A percentile compares a stretch with the other conserved stretches of the same genome.
Evolutionary conservation across 2,329 filamentous ascomycete genomes (phyloP).

Genomic region (Hortaea sp.): DNA sequence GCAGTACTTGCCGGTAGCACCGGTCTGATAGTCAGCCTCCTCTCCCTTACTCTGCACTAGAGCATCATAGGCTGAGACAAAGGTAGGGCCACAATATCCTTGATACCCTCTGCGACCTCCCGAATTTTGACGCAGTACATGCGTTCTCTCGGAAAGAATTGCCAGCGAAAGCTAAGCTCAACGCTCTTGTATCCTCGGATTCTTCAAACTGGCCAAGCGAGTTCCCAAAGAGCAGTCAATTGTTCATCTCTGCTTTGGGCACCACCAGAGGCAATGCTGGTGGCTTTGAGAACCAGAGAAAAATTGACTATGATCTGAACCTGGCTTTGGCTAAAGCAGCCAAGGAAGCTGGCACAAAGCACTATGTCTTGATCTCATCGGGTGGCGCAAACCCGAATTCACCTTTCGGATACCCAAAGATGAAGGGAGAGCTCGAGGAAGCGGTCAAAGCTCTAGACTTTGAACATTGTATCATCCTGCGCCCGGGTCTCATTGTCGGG

Average conservation of each 20-base stretch:
- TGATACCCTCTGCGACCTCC: conserved; percentile 45
- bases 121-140: conserved; percentile 44
- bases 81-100: conserved; percentile 65
- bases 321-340: conserved; percentile 66
- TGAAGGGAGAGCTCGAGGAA: conserved; percentile 83
- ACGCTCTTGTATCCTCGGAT: conserved; percentile 57
- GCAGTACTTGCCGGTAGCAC: conserved; percentile 52
- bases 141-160: conserved; percentile 60
- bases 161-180: conserved; percentile 44
- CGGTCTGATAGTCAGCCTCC: conserved; percentile 42
- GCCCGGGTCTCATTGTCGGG: conserved; percentile 69
- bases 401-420: conserved; percentile 48
- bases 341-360: conserved; percentile 58
- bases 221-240: conserved; percentile 49
- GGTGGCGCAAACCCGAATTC: conserved; percentile 43
- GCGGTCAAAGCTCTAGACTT: conserved; percentile 62
- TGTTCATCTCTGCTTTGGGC: conserved; percentile 69
- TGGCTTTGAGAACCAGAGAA: conserved; percentile 67
- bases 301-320: conserved; percentile 82
- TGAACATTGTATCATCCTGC: conserved; percentile 62
- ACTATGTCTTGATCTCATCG: conserved; percentile 67
- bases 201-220: conserved; percentile 55
- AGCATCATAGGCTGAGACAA: conserved; percentile 16
- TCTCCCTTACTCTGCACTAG: conserved; percentile 1
- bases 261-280: conserved; percentile 71